A percentile compares a stretch with the other conserved stretches of the same genome.
Conservation (phyloP, 1,284 basidiomycete species). For the Sanghuangporus sanghuang region DNA sequence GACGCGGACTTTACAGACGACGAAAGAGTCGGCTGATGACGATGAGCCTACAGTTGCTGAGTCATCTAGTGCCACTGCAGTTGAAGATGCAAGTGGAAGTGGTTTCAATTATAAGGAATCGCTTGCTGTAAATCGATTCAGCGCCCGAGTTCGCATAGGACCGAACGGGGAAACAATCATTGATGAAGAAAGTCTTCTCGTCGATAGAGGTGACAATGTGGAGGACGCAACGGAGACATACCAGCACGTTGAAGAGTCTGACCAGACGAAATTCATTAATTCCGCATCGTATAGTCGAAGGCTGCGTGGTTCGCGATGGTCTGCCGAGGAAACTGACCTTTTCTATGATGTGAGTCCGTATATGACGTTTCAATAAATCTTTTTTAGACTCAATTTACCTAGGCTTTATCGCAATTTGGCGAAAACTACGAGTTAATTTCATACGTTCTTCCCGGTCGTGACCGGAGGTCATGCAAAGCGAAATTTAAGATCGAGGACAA, state of each 20-base stretch:
- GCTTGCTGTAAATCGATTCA: conserved; percentile 63
- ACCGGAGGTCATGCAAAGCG: conserved; percentile 83
- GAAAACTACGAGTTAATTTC: conserved; percentile 92
- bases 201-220: conserved; percentile 56
- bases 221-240: conserved; percentile 58
- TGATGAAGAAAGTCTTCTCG: conserved; percentile 74
- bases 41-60: conserved; percentile 5
- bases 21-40: conserved; percentile 11
- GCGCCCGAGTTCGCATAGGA: conserved; percentile 75
- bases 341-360: conserved; percentile 70
- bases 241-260: conserved; percentile 79
- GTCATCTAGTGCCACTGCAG: conserved; percentile 4
- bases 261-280: conserved; percentile 79
- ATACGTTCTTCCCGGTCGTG: conserved; percentile 78
- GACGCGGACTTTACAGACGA: conserved; percentile 16
- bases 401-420: conserved; percentile 85
- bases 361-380: background rate
- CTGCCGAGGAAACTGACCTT: conserved; percentile 77
- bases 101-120: conserved; percentile 66
- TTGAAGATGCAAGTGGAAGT: conserved; percentile 34
- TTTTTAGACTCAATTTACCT: background rate
- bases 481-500: conserved; percentile 89
- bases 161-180: conserved; percentile 78
- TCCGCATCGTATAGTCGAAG: conserved; percentile 78
- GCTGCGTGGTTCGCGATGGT: conserved; percentile 76